phyloP scores from a whole-genome alignment of 768 basidiomycete species.

The Cyathus striatus region DNA sequence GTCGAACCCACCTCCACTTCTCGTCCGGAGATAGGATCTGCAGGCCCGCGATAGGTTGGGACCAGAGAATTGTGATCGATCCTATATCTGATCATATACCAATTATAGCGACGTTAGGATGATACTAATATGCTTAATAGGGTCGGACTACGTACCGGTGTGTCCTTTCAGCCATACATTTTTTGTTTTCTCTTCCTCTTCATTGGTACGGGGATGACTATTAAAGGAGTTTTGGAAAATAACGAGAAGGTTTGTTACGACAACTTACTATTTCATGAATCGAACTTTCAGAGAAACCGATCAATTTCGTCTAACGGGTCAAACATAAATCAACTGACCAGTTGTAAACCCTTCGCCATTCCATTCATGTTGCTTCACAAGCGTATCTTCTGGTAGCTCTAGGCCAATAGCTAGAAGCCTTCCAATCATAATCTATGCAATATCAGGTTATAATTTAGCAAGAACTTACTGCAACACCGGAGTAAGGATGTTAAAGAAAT shows the following conservation, averaged over 20 bases:
- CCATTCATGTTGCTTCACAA: constrained; percentile 43
- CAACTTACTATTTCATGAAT: constrained; percentile 61
- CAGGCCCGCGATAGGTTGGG: constrained; percentile 53
- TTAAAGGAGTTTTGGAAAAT: no score
- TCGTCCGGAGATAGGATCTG: constrained; percentile 51
- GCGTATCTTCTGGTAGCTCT: constrained; percentile 47
- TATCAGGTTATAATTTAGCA: neutral
- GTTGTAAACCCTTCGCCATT: constrained; percentile 35
- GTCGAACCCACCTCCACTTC: constrained; percentile 53
- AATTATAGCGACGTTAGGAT: neutral
- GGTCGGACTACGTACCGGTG: constrained; percentile 31
- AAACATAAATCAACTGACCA: constrained; percentile 30
- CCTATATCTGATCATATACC: constrained; percentile 48
- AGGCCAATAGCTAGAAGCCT: constrained; percentile 48
- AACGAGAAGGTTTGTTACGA: no score
- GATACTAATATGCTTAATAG: no score
- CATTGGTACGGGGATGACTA: constrained; percentile 45
- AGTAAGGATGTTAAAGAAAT: constrained; percentile 47
- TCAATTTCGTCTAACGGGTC: no score
- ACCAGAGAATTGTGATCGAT: constrained; percentile 52
- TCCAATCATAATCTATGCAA: neutral
- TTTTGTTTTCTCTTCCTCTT: constrained; percentile 45
- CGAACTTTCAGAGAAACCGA: constrained; percentile 48
- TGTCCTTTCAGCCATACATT: constrained; percentile 61
- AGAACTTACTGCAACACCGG: constrained; percentile 35